Conservation (phyloP, 164 flowering plant genomes). For the Paratinospora sagittata region DNA sequence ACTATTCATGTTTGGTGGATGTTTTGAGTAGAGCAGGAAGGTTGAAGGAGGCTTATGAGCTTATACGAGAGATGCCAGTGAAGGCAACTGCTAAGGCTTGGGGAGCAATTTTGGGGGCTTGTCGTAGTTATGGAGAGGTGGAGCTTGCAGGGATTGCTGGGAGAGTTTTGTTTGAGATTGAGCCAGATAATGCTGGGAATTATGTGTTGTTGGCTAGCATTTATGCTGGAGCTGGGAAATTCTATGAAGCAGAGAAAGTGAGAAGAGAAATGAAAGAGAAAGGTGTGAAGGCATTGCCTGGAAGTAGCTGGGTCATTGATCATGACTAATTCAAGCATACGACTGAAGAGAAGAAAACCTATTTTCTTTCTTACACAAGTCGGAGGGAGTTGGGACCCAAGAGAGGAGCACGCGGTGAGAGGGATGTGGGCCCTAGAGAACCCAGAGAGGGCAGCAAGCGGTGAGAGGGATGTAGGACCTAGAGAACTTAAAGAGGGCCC, state of each 20-base stretch:
- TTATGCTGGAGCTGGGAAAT: slow-evolving; percentile 46
- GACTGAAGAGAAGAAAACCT: too few relatives aligned
- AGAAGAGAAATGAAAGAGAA: slow-evolving; percentile 53
- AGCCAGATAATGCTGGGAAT: slow-evolving; percentile 63
- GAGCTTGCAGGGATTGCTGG: slow-evolving; percentile 62
- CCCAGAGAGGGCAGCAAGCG: too few relatives aligned
- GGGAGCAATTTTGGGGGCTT: slow-evolving; percentile 76
- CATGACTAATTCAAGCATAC: slow-evolving; percentile 3
- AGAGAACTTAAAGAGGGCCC: too few relatives aligned
- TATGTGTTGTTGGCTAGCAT: slow-evolving; percentile 50
- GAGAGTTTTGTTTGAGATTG: slow-evolving; percentile 52
- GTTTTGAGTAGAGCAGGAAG: slow-evolving; percentile 65
- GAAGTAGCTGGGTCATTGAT: slow-evolving; percentile 50
- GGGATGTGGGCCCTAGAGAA: too few relatives aligned
- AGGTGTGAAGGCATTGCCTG: slow-evolving; percentile 51
- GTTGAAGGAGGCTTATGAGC: slow-evolving; percentile 52
- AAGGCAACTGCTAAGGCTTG: slow-evolving; percentile 62
- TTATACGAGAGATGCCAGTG: slow-evolving; percentile 49
- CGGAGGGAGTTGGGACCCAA: too few relatives aligned
- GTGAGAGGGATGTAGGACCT: too few relatives aligned
- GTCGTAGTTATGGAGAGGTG: slow-evolving; percentile 59
- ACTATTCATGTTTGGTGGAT: slow-evolving; percentile 63
- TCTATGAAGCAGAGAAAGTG: slow-evolving; percentile 54
- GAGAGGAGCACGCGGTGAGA: too few relatives aligned
- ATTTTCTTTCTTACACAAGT: too few relatives aligned